phyloP scores from a whole-genome alignment of 257 asterid genomes.

The Scutellaria barbata region DNA sequence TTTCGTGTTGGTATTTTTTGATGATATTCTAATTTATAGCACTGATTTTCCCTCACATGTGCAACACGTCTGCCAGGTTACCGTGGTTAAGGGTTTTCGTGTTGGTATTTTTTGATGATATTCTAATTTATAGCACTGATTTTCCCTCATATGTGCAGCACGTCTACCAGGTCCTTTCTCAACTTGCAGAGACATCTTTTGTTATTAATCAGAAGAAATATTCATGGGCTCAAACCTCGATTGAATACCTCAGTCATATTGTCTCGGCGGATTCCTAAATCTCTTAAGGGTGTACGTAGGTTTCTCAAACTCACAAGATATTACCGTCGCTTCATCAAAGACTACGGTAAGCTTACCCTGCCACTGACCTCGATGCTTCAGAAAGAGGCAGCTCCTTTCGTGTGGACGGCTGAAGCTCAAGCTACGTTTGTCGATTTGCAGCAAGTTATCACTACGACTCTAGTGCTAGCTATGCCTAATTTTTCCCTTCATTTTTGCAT shows the following conservation, averaged over 20 bases:
- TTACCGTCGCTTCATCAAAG: not conserved
- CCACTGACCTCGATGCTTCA: not conserved
- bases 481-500: no score
- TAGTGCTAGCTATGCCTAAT: no score
- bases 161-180: not conserved
- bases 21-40: not conserved
- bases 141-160: no score
- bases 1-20: not conserved
- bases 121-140: no score
- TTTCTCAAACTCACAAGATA: not conserved
- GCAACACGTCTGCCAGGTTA: not conserved
- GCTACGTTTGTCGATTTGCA: not conserved
- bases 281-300: not conserved
- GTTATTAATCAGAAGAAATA: no score
- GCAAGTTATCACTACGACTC: not conserved
- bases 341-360: not conserved
- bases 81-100: no score
- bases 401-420: not conserved
- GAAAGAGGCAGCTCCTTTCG: not conserved
- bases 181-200: not conserved
- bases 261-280: not conserved
- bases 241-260: not conserved
- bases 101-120: no score
- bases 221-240: not conserved
- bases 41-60: not conserved